Base-by-base conservation (phyloP, 495 filamentous ascomycete genomes). In the Lichenothelia convexa region DNA sequence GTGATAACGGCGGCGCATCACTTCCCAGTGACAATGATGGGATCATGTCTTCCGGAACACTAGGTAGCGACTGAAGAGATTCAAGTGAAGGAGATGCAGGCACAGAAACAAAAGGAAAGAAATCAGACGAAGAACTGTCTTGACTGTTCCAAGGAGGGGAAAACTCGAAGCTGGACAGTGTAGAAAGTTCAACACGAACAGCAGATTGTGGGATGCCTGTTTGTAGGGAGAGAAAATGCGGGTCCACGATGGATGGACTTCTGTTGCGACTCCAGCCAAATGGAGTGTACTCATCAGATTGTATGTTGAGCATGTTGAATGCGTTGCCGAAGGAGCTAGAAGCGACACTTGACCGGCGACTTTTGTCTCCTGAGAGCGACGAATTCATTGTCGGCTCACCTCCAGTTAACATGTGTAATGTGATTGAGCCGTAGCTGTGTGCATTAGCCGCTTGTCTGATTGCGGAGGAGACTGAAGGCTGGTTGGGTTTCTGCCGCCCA, bases 261-360 rank as follows among this genome's bases (percentile, higher is more conserved):
- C 18, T 11, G n/a, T 34, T 16, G 11, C 12, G 1, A 11, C 16
- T 17, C 9, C 12, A 39, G 36, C 21, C 2, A 40, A 40, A 45
- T 45, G 45, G 7, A 32, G 26, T 34, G 23, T 50, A 51, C 34
- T 37, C 36, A 32, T 44, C 34, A 34, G 53, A 55, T 18, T 48
- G 31, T 40, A 50, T 33, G 18, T 48, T 45, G 45, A 49, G 37
- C 52, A 49, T 50, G 35, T 44, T 40, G 49, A 48, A 35, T 27
- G 42, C 29, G 37, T 43, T 35, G 32, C 33, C 15, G 32, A 47
- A 41, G 13, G 39, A 36, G 3, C 41, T 18, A 21, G 40, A 42
- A 15, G 30, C 33, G 32, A 40, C 26, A 36, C 55, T 57, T 38
- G 45, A 42, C 32, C 51, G 44, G 23, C 53, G 49, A 45, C 51